phyloP scores from a whole-genome alignment of 306 rosid species.

The Acacia melanoxylon region DNA sequence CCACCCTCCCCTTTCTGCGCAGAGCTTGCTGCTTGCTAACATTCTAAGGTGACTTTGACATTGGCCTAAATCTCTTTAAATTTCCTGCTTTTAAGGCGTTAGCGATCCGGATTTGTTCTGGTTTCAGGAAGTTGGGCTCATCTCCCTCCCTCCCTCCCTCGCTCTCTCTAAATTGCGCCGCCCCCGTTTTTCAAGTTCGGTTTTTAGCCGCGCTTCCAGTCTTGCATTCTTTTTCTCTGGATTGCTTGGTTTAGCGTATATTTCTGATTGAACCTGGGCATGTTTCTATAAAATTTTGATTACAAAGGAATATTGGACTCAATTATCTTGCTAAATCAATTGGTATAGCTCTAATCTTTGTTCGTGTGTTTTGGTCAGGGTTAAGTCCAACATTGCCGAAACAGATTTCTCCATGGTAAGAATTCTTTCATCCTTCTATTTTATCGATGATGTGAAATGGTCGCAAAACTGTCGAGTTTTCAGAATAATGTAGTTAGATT shows the following conservation, averaged over 20 bases:
- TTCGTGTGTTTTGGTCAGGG: conserved; percentile 56
- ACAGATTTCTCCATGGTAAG: conserved; percentile 73
- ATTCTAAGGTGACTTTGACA: conserved; percentile 35
- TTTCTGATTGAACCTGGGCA: conserved; percentile 34
- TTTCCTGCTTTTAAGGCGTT: conserved; percentile 23
- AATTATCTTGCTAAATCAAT: conserved; percentile 46
- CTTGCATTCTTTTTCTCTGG: not conserved
- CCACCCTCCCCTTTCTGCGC: not conserved
- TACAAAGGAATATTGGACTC: conserved; percentile 2
- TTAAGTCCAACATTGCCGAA: conserved; percentile 45
- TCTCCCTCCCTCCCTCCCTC: not conserved
- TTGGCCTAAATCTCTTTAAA: conserved; percentile 23
- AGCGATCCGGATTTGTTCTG: conserved; percentile 33
- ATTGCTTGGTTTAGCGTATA: conserved; percentile 9
- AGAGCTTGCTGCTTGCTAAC: conserved; percentile 6
- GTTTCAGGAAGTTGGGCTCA: conserved; percentile 24
- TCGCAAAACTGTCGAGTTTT: conserved; percentile 5
- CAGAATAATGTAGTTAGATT: conserved; percentile 26
- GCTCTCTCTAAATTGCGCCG: not conserved
- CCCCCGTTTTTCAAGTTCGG: not conserved
- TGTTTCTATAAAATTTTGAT: conserved; percentile 14
- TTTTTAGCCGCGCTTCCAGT: not conserved
- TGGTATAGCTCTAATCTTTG: conserved; percentile 37
- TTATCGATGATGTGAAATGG: conserved; percentile 7
- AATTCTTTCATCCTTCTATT: conserved; percentile 5